Percentiles rank a stretch among this genome's conserved stretches.
Conservation (phyloP, 305 asterid genomes). For the Stenogyne calaminthoides region DNA sequence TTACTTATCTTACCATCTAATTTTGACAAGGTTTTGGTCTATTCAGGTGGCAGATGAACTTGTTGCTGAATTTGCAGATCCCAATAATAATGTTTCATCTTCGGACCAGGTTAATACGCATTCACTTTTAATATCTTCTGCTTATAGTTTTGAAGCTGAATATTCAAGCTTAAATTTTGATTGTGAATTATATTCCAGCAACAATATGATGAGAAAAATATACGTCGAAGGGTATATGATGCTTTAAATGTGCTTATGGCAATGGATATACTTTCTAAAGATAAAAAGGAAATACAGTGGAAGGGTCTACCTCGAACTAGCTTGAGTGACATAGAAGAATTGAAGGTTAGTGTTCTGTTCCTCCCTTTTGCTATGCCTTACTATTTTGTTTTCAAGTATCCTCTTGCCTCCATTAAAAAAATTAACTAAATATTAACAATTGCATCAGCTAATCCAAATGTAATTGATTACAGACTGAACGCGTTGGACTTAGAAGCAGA, state of each 20-base stretch:
- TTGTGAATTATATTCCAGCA: slow-evolving; percentile 35
- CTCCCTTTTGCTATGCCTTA: not conserved
- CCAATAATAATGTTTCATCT: slow-evolving; percentile 36
- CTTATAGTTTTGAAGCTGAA: slow-evolving; percentile 15
- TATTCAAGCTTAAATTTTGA: slow-evolving; percentile 12
- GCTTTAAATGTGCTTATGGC: slow-evolving; percentile 73
- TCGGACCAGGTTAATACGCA: slow-evolving; percentile 48
- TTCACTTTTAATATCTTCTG: slow-evolving; percentile 19
- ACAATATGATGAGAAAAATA: slow-evolving; percentile 66
- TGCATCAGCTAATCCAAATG: slow-evolving; percentile 2
- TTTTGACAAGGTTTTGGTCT: slow-evolving; percentile 11
- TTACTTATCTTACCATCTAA: slow-evolving; percentile 7
- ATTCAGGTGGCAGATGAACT: slow-evolving; percentile 70
- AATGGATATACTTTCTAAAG: slow-evolving; percentile 59
- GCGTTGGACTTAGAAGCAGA: slow-evolving; percentile 42
- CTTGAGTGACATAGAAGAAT: slow-evolving; percentile 51
- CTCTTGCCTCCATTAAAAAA: not conserved
- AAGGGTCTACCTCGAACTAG: slow-evolving; percentile 60
- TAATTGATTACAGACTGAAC: slow-evolving; percentile 43
- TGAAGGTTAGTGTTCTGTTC: slow-evolving; percentile 44
- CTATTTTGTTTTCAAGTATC: too few species aligned
- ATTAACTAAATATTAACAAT: not conserved
- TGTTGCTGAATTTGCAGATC: slow-evolving; percentile 53
- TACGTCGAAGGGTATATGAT: slow-evolving; percentile 68
- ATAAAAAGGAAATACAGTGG: slow-evolving; percentile 66